Base-by-base conservation (phyloP, 2,329 filamentous ascomycete species). In the Pseudogymnoascus sp. region DNA sequence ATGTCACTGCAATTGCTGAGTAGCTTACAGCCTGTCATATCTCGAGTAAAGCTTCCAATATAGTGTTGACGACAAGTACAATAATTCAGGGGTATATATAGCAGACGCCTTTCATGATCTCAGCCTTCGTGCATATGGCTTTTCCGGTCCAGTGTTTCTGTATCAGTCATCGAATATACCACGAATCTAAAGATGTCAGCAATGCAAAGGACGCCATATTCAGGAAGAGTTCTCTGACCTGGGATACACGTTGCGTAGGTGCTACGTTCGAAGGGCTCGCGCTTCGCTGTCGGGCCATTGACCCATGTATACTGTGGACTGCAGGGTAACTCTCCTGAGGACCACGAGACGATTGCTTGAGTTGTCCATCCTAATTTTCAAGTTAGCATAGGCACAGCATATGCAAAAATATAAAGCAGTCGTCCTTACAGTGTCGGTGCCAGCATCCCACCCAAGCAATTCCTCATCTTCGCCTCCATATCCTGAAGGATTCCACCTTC, bases 391-490 rank as follows among this genome's bases (percentile, higher is more conserved):
- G 77, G 71, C 61, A 61, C 62, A 10, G 2, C 5, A 27, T 25
- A 42, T 55, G 60, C 36, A 42, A 65, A 39, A 25, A 39, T 17
- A 12, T 21, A 7, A 38, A 62, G 62, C 41, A 4, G 4, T 39
- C 13, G 51, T 60, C 74, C 80, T 78, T 74, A 88, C 86, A 65
- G 81, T 79, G 58, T 87, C 81, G 38, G 81, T 83, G 69, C 83
- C 88, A 60, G 86, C 81, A 73, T 92, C 88, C 90, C 90, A 93
- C 38, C 86, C 87, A 48, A 92, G 76, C 68, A 86, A 85, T 59
- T 86, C 84, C 65, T 85, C 82, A 31, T 87, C 86, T 5, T 84
- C 83, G 10, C 86, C 81, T 31, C 87, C 84, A 21, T 83, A 85
- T 60, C 84, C 81, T 1, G 88, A 79, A 1, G 89, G 89, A 66